Conservation (phyloP, 2,329 filamentous ascomycete species). For the Phialocephala subalpina region DNA sequence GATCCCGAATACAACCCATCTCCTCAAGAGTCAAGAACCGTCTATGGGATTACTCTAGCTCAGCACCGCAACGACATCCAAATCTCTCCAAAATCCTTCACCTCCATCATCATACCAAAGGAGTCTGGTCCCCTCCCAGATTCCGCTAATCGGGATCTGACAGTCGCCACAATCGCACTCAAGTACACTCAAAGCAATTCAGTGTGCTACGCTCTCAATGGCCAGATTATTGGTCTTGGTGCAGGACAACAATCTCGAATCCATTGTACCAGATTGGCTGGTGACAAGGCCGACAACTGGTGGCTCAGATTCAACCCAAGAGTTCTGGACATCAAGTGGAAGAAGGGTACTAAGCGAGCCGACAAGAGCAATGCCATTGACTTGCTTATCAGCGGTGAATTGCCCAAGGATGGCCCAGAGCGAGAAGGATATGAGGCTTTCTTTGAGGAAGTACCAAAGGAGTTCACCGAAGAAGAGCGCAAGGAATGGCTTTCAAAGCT, state of each 20-base stretch:
- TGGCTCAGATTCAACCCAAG: conserved; percentile 98
- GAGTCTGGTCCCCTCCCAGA: conserved; percentile 76
- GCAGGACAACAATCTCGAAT: conserved; percentile 98
- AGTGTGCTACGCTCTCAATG: conserved; percentile 94
- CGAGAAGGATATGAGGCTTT: conserved; percentile 85
- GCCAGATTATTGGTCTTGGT: conserved; percentile 92
- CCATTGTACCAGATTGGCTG: conserved; percentile 96
- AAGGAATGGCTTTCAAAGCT: conserved; percentile 87
- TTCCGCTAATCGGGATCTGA: conserved; percentile 85
- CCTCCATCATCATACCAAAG: conserved; percentile 86
- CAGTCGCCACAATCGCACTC: conserved; percentile 93
- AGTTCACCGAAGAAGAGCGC: conserved; percentile 86
- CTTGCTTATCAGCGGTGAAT: conserved; percentile 88
- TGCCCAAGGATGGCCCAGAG: conserved; percentile 85
- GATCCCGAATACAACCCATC: conserved; percentile 85
- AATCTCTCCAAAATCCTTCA: conserved; percentile 87
- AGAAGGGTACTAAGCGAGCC: conserved; percentile 94
- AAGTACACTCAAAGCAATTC: conserved; percentile 99
- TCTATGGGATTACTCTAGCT: conserved; percentile 87
- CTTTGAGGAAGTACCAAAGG: conserved; percentile 86
- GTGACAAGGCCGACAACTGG: conserved; percentile 99
- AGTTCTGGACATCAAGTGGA: conserved; percentile 90
- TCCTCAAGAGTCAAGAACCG: conserved; percentile 78
- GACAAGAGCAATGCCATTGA: conserved; percentile 99
- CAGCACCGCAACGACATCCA: conserved; percentile 93